Base-by-base conservation (phyloP, 1,139 yeast genomes). In the Pichia sp. region DNA sequence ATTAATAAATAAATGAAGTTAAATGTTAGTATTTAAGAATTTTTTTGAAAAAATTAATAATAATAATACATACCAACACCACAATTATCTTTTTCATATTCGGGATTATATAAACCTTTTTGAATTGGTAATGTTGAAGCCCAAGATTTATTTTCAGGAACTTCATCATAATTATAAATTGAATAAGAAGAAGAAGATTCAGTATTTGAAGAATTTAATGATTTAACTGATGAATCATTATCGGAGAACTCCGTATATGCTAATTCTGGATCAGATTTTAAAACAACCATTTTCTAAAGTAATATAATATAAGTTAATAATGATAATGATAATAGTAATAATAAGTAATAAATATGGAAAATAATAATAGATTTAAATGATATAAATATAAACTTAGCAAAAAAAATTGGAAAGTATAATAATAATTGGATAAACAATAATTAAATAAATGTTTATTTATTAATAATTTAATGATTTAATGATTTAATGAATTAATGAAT, bases 51-150 rank as follows among this genome's bases (percentile, higher is more conserved):
- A 25, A 28, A 30, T 5, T 6, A 32, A 37, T 9, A 10, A 9
- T 4, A 10, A 4, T 11, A 30, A 26, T 46, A 55, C 58, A 45
- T 54, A 54, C 58, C 97, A 49, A 92, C 98, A 72, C 98, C 98
- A 76, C 98, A 92, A 44, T 97, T 96, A 64, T 92, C 98, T 64
- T 89, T 88, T 68, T 92, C 98, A 58, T 76, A 79, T 53, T 86
- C 95, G 4, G 97, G 98, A 67, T 92, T 88, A 68, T 92, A 92
- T 48, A 92, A 79, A 42, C 96, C 98, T 67, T 89, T 83, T 58
- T 84, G 82, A 42, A 80, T 76, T 42, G 98, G 98, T 55, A 92
- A 75, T 8, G 92, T 76, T 42, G 86, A 80, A 28, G 97, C 97
- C 97, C 97, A 92, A 9, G 96, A 85, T 60, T 73, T 79, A 73